Conservation (phyloP, 495 filamentous ascomycete species). For the Trichoderma gamsii region DNA sequence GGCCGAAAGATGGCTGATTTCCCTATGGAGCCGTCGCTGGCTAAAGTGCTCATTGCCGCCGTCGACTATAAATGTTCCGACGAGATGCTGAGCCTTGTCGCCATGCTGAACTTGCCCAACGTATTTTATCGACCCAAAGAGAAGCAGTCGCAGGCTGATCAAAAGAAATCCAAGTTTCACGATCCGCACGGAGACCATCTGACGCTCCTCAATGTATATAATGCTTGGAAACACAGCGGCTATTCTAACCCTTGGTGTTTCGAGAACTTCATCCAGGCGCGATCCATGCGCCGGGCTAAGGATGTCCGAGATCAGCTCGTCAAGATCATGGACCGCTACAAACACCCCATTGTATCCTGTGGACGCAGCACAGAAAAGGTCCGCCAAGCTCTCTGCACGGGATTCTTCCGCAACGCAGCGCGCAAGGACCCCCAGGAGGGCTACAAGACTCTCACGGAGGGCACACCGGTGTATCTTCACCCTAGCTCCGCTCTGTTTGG, state of each 20-base stretch:
- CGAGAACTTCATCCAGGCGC: conserved; percentile 95
- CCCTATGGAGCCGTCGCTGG: conserved; percentile 79
- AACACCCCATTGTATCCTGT: conserved; percentile 72
- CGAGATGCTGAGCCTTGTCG: conserved; percentile 88
- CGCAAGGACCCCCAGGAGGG: conserved; percentile 94
- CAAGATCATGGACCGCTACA: conserved; percentile 86
- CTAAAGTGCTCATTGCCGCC: conserved; percentile 83
- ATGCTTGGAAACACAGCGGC: conserved; percentile 78
- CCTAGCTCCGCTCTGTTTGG: conserved; percentile 87
- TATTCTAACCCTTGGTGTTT: conserved; percentile 89
- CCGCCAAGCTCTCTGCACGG: conserved; percentile 83
- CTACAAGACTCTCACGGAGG: conserved; percentile 93
- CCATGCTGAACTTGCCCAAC: conserved; percentile 80
- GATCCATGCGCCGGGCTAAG: conserved; percentile 77
- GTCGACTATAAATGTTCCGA: conserved; percentile 86
- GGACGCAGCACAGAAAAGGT: conserved; percentile 82
- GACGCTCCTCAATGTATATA: conserved; percentile 94
- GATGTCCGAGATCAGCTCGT: conserved; percentile 90
- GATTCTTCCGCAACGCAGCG: conserved; percentile 93
- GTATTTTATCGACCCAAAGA: conserved; percentile 95
- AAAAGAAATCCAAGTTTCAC: conserved; percentile 96
- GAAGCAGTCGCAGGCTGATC: conserved; percentile 90
- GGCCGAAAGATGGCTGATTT: conserved; percentile 98
- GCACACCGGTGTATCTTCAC: conserved; percentile 91
- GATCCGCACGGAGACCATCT: conserved; percentile 92